Conservation (phyloP, 2,329 filamentous ascomycete species). For the Aspergillus transmontanensis region DNA sequence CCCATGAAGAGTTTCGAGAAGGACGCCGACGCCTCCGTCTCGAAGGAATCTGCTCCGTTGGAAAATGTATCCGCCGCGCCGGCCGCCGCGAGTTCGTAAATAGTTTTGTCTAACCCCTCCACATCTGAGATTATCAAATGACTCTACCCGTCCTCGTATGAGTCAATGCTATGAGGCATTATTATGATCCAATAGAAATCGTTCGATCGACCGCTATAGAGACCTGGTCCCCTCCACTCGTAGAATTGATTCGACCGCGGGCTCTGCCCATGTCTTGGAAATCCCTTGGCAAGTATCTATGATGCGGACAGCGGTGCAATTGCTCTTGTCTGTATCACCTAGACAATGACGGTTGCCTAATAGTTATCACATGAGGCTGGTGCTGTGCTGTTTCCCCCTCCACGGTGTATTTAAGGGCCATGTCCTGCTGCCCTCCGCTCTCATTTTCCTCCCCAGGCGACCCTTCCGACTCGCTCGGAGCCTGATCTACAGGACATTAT, state of each 20-base stretch:
- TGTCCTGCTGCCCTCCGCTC: neutral
- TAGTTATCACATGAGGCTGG: neutral
- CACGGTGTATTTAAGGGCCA: neutral
- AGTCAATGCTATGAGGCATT: conserved; percentile 8
- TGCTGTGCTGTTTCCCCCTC: neutral
- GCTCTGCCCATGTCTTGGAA: conserved; percentile 4
- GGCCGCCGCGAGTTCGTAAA: conserved; percentile 33
- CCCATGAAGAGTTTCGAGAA: conserved; percentile 69
- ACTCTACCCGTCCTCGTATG: neutral
- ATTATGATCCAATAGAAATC: conserved; percentile 10
- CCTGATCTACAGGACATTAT: neutral
- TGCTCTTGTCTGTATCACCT: neutral
- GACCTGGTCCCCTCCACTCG: neutral
- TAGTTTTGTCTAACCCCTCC: conserved; percentile 1
- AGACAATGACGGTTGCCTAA: neutral
- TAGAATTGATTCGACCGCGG: conserved; percentile 9
- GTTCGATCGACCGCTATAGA: conserved; percentile 1
- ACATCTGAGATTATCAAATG: neutral
- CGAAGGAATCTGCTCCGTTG: conserved; percentile 10
- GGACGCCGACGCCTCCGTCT: conserved; percentile 7
- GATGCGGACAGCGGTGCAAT: neutral
- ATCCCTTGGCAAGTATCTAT: conserved; percentile 1
- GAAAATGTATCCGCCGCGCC: conserved; percentile 28
- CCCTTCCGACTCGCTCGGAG: neutral
- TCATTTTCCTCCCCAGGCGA: neutral